Percentiles rank a stretch among this genome's conserved stretches.
These are phyloP conservation scores for Aspergillus sp. DNA, from an alignment of 2,329 filamentous ascomycete species.

Conservation along the genomic window DNA sequence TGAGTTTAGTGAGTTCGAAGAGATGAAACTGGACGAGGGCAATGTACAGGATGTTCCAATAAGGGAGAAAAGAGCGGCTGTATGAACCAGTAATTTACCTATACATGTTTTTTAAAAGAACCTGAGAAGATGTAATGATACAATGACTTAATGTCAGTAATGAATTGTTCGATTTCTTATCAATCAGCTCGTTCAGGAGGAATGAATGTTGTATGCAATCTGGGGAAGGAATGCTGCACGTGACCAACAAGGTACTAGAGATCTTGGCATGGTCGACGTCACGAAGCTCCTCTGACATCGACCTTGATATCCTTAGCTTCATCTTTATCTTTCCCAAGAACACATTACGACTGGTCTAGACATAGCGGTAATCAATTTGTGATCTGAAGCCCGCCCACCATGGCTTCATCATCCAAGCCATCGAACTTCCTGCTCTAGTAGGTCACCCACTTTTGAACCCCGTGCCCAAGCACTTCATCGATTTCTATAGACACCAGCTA, in stretches of 20 bases:
- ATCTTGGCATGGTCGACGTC: constrained; percentile 24
- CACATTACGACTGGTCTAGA: neutral
- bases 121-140: neutral
- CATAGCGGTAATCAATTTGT: neutral
- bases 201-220: neutral
- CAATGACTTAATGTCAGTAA: neutral
- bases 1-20: constrained; percentile 7
- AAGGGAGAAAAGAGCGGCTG: neutral
- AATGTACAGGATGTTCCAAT: neutral
- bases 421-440: constrained; percentile 73
- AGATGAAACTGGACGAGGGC: constrained; percentile 14
- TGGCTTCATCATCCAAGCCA: constrained; percentile 70
- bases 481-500: neutral
- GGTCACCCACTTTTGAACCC: constrained; percentile 33
- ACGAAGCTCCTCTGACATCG: constrained; percentile 11
- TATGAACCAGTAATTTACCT: neutral
- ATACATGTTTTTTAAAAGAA: neutral
- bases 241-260: constrained; percentile 16
- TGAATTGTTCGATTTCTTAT: neutral
- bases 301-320: neutral
- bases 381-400: constrained; percentile 35
- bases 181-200: neutral
- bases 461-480: neutral
- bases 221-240: neutral
- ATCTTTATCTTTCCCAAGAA: neutral